Evolutionary conservation across 352 stramenopile genomes (phyloP).

Genomic region (Globisporangium irregulare): DNA sequence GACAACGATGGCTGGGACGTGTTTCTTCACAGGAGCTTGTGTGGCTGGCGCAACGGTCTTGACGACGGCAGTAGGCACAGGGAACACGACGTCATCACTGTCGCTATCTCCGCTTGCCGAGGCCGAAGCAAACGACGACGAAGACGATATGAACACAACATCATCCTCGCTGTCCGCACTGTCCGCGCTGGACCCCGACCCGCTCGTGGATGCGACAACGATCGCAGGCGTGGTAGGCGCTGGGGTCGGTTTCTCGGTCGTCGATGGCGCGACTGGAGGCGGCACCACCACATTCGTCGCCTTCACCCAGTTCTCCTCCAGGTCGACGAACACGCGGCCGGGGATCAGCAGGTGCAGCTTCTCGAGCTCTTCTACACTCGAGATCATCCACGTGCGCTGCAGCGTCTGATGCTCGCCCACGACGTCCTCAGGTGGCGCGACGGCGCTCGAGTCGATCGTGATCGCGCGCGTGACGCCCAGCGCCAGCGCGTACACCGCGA

Average conservation of each 20-base stretch:
- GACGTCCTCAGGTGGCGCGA: conserved; percentile 25
- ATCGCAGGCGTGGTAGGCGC: neutral
- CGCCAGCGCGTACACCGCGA: conserved; percentile 2
- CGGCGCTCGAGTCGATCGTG: conserved; percentile 30
- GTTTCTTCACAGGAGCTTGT: neutral
- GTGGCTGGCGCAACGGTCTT: neutral
- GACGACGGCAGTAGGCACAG: conserved; percentile 4
- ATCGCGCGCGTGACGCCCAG: conserved; percentile 1
- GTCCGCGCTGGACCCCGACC: neutral
- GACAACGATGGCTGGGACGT: neutral
- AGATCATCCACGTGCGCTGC: conserved; percentile 39
- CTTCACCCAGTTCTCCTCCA: conserved; percentile 27
- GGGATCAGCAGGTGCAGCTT: conserved; percentile 49
- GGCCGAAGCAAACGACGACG: neutral
- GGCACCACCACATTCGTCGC: conserved; percentile 9
- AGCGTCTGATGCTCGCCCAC: conserved; percentile 38
- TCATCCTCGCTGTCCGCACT: neutral
- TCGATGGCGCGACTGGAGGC: conserved; percentile 6
- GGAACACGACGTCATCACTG: conserved; percentile 2
- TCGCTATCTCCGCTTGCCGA: neutral
- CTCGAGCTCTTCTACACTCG: conserved; percentile 38
- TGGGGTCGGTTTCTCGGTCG: conserved; percentile 3
- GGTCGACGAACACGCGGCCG: conserved; percentile 53
- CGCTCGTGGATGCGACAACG: conserved; percentile 1
- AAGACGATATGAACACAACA: neutral